A percentile compares a stretch with the other conserved stretches of the same genome.
Conservation (phyloP, 2,329 filamentous ascomycete genomes). For the Penicillium sp. region DNA sequence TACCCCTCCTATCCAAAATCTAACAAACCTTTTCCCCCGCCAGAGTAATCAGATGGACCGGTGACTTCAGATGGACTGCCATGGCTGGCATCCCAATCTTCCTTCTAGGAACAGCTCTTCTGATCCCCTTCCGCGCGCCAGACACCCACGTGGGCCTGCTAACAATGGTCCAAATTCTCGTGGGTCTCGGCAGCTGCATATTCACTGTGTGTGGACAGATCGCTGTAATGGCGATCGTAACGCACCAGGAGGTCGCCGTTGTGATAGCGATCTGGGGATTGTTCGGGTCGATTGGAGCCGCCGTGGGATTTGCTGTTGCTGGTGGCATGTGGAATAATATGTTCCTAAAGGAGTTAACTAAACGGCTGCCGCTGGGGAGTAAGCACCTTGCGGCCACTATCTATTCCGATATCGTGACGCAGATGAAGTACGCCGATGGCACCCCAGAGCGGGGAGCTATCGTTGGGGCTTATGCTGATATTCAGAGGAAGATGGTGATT, state of each 20-base stretch:
- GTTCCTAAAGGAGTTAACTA: not conserved
- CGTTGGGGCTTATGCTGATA: conserved; percentile 47
- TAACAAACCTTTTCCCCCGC: not conserved
- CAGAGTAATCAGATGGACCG: conserved; percentile 7
- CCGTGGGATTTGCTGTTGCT: conserved; percentile 6
- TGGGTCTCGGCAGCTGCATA: conserved; percentile 6
- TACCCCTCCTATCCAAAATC: not conserved
- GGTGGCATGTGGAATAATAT: conserved; percentile 13
- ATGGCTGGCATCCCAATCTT: conserved; percentile 9
- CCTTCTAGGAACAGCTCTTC: conserved; percentile 4
- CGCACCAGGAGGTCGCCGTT: conserved; percentile 9
- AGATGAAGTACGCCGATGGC: conserved; percentile 39
- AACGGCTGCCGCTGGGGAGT: conserved; percentile 3
- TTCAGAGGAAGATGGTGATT: conserved; percentile 46
- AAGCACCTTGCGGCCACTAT: conserved; percentile 6
- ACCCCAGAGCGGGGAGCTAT: conserved; percentile 45
- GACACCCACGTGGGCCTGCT: conserved; percentile 7
- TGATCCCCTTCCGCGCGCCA: conserved; percentile 5
- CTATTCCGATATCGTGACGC: conserved; percentile 8
- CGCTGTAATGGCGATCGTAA: conserved; percentile 9
- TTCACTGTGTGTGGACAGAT: conserved; percentile 6
- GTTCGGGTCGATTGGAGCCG: conserved; percentile 6
- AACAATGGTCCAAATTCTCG: conserved; percentile 8
- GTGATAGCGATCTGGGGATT: conserved; percentile 8
- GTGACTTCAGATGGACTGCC: conserved; percentile 10